Evolutionary conservation across 1,284 basidiomycete genomes (phyloP).

Genomic region (Rhodotorula sp.): DNA sequence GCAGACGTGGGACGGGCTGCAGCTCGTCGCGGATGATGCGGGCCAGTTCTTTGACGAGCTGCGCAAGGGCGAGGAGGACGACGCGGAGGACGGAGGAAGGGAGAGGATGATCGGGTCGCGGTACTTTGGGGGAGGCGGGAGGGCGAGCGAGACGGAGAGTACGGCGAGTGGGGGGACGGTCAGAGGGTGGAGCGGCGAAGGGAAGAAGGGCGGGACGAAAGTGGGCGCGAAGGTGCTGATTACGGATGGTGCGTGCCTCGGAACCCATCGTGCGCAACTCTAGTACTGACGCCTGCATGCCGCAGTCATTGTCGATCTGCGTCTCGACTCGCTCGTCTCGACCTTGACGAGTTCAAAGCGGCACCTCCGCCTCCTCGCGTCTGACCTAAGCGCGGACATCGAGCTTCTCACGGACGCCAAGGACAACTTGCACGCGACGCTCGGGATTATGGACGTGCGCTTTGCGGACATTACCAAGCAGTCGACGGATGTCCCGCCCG

Average conservation of each 20-base stretch:
- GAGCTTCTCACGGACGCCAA: slow-evolving; percentile 57
- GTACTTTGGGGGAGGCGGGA: slow-evolving; percentile 63
- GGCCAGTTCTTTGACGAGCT: slow-evolving; percentile 56
- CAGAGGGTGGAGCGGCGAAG: slow-evolving; percentile 15
- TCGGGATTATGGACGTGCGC: slow-evolving; percentile 89
- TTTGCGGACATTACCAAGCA: slow-evolving; percentile 55
- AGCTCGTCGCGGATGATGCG: slow-evolving; percentile 81
- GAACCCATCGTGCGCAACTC: neutral
- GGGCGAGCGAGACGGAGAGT: slow-evolving; percentile 48
- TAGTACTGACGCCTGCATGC: neutral
- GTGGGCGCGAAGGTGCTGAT: neutral
- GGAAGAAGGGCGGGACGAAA: neutral
- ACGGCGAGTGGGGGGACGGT: slow-evolving; percentile 37
- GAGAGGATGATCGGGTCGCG: slow-evolving; percentile 58
- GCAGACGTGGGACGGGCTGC: slow-evolving; percentile 67
- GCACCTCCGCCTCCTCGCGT: slow-evolving; percentile 46
- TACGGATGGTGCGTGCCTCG: slow-evolving; percentile 61
- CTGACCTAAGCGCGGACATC: slow-evolving; percentile 67
- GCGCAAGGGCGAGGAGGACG: slow-evolving; percentile 26
- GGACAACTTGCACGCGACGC: slow-evolving; percentile 48
- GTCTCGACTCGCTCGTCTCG: slow-evolving; percentile 51
- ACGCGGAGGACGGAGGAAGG: slow-evolving; percentile 46
- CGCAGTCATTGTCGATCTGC: slow-evolving; percentile 52
- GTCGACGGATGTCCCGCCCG: slow-evolving; percentile 74
- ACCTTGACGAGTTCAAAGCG: neutral